phyloP scores from a whole-genome alignment of 768 basidiomycete genomes.

The Kwoniella botswanensis region DNA sequence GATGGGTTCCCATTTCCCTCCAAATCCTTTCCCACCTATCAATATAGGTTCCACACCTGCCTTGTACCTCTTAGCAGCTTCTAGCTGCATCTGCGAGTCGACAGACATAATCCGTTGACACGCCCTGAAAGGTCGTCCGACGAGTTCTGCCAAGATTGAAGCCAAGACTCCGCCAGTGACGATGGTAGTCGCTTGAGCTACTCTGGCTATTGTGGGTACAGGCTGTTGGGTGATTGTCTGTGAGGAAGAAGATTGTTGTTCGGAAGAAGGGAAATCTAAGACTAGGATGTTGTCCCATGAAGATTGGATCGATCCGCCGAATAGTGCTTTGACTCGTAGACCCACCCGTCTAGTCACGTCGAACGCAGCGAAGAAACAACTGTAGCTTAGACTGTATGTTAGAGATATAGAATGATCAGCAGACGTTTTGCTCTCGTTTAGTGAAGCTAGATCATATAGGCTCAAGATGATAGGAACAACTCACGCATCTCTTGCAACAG shows the following conservation, averaged over 20 bases:
- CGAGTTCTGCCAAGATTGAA: constrained; percentile 48
- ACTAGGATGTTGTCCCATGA: constrained; percentile 41
- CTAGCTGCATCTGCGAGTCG: not conserved
- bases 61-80: not conserved
- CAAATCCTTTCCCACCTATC: constrained; percentile 6
- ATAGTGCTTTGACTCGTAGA: constrained; percentile 50
- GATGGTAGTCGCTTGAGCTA: constrained; percentile 53
- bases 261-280: constrained; percentile 18
- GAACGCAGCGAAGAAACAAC: constrained; percentile 55
- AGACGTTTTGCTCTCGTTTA: no score
- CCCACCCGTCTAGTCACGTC: constrained; percentile 51
- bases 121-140: constrained; percentile 48
- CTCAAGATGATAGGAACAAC: constrained; percentile 6
- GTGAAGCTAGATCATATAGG: no score
- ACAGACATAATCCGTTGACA: constrained; percentile 40
- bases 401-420: not conserved
- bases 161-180: constrained; percentile 53
- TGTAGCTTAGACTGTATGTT: constrained; percentile 42
- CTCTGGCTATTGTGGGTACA: constrained; percentile 47
- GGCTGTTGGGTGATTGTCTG: not conserved
- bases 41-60: constrained; percentile 7
- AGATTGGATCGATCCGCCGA: constrained; percentile 33
- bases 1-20: constrained; percentile 25
- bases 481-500: constrained; percentile 50
- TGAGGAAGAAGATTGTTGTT: not conserved